Evolutionary conservation across 345 rosid genomes (phyloP).

Genomic region (Trapa incisa): DNA sequence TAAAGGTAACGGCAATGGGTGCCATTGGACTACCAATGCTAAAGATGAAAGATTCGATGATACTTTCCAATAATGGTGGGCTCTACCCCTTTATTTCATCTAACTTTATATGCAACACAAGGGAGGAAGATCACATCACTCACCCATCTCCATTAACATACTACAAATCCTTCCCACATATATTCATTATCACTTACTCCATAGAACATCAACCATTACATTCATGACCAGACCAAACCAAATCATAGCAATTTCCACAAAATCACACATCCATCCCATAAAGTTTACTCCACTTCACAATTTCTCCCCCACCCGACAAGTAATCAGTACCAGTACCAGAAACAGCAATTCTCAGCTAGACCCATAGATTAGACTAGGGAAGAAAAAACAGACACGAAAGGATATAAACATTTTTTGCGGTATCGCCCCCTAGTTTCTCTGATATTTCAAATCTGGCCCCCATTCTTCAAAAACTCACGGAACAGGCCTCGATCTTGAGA

Average conservation of each 20-base stretch:
- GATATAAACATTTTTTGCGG: not conserved
- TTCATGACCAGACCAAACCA: not conserved
- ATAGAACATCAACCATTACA: not conserved
- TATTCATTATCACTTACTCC: not conserved
- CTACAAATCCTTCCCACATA: not conserved
- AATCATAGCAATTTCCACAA: too few relatives aligned
- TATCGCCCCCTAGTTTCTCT: conserved; percentile 8
- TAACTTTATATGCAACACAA: not conserved
- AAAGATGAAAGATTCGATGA: too few relatives aligned
- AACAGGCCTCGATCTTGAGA: conserved; percentile 4
- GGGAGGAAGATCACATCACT: not conserved
- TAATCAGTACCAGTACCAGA: too few relatives aligned
- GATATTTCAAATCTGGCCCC: conserved; percentile 11
- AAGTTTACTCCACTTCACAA: too few relatives aligned
- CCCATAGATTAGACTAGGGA: not conserved
- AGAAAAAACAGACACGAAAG: not conserved
- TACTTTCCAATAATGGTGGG: too few relatives aligned
- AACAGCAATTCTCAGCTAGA: not conserved
- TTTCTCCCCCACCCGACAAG: too few relatives aligned
- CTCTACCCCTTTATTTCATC: not conserved
- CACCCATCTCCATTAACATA: not conserved
- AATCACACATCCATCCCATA: too few relatives aligned
- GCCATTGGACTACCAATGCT: too few relatives aligned
- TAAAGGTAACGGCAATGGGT: too few relatives aligned
- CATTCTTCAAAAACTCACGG: conserved; percentile 14